Percentiles rank a stretch among this genome's conserved stretches.
These are phyloP conservation scores for Lactifluus volemus DNA, from an alignment of 768 basidiomycete species.

Conservation along the genomic window DNA sequence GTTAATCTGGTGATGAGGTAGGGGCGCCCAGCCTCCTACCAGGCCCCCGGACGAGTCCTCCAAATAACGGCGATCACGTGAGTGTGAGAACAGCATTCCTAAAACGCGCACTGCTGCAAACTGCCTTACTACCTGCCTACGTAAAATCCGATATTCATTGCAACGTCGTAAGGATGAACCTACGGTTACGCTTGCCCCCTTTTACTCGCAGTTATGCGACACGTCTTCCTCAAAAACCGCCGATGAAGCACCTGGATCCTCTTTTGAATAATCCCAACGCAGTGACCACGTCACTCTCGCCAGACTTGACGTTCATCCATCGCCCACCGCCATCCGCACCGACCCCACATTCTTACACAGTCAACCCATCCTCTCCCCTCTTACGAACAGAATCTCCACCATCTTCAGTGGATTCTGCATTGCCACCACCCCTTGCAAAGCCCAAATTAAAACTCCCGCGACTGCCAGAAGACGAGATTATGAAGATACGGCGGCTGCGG, in stretches of 20 bases:
- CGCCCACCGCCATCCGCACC: constrained; percentile 76
- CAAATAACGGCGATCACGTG: too few species aligned
- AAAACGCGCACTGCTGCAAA: background rate
- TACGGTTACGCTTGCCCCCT: background rate
- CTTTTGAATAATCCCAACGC: constrained; percentile 12
- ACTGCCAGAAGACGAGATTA: constrained; percentile 44
- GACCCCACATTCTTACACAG: constrained; percentile 62
- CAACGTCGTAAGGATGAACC: background rate
- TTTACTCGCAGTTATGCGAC: constrained; percentile 15
- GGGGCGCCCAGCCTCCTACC: too few species aligned
- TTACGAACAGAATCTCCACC: constrained; percentile 33
- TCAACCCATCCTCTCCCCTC: constrained; percentile 63
- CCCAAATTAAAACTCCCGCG: constrained; percentile 28
- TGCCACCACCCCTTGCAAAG: constrained; percentile 23
- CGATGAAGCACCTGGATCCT: constrained; percentile 18
- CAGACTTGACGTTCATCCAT: constrained; percentile 69
- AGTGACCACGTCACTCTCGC: constrained; percentile 20
- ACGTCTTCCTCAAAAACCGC: constrained; percentile 18
- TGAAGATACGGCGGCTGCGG: constrained; percentile 51
- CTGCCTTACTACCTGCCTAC: too few species aligned
- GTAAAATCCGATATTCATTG: background rate
- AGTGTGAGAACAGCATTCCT: background rate
- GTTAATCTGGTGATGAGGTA: too few species aligned
- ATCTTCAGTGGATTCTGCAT: constrained; percentile 17
- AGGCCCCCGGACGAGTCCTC: too few species aligned